Conservation (phyloP, 2,329 filamentous ascomycete genomes). For the Aspergillus hortae region DNA sequence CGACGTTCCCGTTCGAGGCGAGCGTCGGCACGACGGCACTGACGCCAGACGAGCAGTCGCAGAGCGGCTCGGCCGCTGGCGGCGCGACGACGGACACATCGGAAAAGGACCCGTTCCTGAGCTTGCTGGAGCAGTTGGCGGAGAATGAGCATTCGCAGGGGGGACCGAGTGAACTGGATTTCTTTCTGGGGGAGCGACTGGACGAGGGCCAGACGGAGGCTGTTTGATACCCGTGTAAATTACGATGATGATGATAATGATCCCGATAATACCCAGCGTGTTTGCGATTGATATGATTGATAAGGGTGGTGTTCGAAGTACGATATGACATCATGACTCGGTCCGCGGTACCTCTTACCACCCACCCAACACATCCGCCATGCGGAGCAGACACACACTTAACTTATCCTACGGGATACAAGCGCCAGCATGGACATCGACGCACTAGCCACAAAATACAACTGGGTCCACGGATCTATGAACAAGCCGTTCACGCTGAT, state of each 20-base stretch:
- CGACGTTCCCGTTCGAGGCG: conserved; percentile 37
- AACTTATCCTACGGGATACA: background rate
- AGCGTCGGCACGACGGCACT: conserved; percentile 17
- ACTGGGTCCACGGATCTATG: conserved; percentile 11
- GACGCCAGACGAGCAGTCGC: conserved; percentile 44
- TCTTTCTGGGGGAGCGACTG: conserved; percentile 56
- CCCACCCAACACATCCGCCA: background rate
- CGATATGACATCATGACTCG: conserved; percentile 6
- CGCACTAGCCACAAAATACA: conserved; percentile 4
- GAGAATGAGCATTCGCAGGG: conserved; percentile 70
- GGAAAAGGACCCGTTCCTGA: conserved; percentile 79
- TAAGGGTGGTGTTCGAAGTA: background rate
- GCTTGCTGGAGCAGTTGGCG: conserved; percentile 73
- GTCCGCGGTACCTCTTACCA: background rate
- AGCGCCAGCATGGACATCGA: conserved; percentile 7
- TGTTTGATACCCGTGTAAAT: background rate
- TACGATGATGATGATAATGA: background rate
- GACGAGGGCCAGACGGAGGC: conserved; percentile 5
- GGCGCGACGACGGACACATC: conserved; percentile 48
- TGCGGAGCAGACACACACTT: no score
- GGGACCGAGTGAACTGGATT: conserved; percentile 71
- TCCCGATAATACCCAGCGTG: background rate
- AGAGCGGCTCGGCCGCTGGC: conserved; percentile 24
- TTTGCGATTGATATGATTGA: background rate
- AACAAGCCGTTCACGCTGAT: conserved; percentile 10